Evolutionary conservation across 1,139 yeast genomes (phyloP).

Genomic region (Debaryomyces psychrophilus): DNA sequence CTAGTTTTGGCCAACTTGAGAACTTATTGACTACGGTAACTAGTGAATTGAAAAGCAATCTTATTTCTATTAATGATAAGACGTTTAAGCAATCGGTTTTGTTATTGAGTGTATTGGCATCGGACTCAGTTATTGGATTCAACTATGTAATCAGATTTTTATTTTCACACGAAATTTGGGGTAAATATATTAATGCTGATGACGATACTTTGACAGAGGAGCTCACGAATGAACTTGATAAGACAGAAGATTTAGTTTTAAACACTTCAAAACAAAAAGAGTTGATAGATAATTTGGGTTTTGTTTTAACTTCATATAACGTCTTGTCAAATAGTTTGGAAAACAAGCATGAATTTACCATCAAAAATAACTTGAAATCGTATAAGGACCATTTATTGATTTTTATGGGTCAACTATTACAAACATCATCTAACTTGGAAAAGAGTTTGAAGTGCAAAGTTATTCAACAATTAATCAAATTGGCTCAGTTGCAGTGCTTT

Average conservation of each 20-base stretch:
- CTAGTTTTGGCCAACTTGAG: conserved; percentile 27
- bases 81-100: conserved; percentile 61
- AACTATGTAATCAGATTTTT: conserved; percentile 45
- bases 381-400: conserved; percentile 70
- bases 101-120: conserved; percentile 60
- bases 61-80: conserved; percentile 54
- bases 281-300: conserved; percentile 61
- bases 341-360: conserved; percentile 16
- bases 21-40: conserved; percentile 44
- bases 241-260: conserved; percentile 35
- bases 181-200: conserved; percentile 36
- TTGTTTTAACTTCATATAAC: conserved; percentile 44
- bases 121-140: conserved; percentile 40
- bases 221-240: conserved; percentile 18
- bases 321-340: conserved; percentile 28
- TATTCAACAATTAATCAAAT: conserved; percentile 61
- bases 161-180: conserved; percentile 40
- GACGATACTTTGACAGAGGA: conserved; percentile 17
- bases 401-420: conserved; percentile 65
- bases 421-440: conserved; percentile 67
- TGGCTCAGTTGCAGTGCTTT: conserved; percentile 50
- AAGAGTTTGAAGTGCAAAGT: conserved; percentile 69
- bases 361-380: conserved; percentile 18
- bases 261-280: conserved; percentile 61
- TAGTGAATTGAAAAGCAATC: conserved; percentile 59